Evolutionary conservation across 2,329 filamentous ascomycete genomes (phyloP).

Genomic region (Aureobasidium sp.): DNA sequence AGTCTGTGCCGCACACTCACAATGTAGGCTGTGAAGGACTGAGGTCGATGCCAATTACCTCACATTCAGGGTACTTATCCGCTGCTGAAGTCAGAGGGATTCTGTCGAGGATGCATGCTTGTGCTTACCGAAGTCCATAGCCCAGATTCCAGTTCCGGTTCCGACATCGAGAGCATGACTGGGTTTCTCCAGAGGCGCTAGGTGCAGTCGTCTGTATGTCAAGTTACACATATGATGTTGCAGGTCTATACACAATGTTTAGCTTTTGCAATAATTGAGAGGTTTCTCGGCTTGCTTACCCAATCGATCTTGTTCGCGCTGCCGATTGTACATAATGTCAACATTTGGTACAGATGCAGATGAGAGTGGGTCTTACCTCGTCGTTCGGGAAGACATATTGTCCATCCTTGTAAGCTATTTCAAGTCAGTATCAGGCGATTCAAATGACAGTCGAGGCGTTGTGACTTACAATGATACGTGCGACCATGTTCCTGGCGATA

Average conservation of each 20-base stretch:
- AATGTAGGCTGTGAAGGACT: slow-evolving; percentile 44
- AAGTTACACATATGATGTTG: slow-evolving; percentile 44
- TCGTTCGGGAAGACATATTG: slow-evolving; percentile 38
- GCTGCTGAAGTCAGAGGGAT: slow-evolving; percentile 24
- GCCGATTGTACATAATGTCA: not conserved
- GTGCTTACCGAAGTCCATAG: slow-evolving; percentile 42
- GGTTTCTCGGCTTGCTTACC: slow-evolving; percentile 4
- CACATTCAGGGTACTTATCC: slow-evolving; percentile 34
- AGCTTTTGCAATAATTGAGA: not conserved
- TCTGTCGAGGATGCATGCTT: not conserved
- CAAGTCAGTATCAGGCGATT: not conserved
- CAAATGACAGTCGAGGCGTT: not conserved
- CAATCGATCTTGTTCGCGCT: slow-evolving; percentile 33
- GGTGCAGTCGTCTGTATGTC: slow-evolving; percentile 39
- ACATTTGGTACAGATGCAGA: not conserved
- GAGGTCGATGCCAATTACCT: slow-evolving; percentile 43
- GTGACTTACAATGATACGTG: slow-evolving; percentile 30
- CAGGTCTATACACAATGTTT: slow-evolving; percentile 20
- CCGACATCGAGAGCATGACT: slow-evolving; percentile 45
- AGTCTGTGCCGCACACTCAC: slow-evolving; percentile 18
- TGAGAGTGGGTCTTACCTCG: slow-evolving; percentile 23
- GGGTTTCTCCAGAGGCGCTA: slow-evolving; percentile 38
- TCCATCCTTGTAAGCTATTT: slow-evolving; percentile 32
- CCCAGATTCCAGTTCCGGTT: slow-evolving; percentile 52
- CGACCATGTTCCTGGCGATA: slow-evolving; percentile 32